Conservation (phyloP, 2,329 filamentous ascomycete genomes). For the Aspergillus quadrilineatus region DNA sequence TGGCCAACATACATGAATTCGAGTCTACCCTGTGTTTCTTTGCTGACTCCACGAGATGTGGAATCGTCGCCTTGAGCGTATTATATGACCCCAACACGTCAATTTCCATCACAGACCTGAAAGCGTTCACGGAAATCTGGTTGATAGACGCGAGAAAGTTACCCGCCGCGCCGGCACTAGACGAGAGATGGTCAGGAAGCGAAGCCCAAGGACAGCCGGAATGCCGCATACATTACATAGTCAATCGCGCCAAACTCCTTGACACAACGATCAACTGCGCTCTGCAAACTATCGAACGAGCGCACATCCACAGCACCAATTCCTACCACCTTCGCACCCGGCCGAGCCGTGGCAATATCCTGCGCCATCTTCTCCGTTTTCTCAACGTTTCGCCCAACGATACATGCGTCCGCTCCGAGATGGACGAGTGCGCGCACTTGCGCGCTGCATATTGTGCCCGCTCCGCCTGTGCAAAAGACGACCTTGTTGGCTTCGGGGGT, state of each 20-base stretch:
- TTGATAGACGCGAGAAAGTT: constrained; percentile 90
- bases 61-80: constrained; percentile 87
- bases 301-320: constrained; percentile 76
- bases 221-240: constrained; percentile 72
- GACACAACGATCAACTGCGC: constrained; percentile 75
- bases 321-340: constrained; percentile 80
- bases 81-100: constrained; percentile 93
- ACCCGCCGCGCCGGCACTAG: constrained; percentile 85
- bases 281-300: constrained; percentile 65
- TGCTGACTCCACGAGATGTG: constrained; percentile 75
- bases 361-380: constrained; percentile 81
- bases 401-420: constrained; percentile 89
- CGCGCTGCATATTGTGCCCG: constrained; percentile 88
- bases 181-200: neutral
- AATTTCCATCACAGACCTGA: constrained; percentile 95
- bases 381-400: constrained; percentile 82
- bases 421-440: constrained; percentile 90
- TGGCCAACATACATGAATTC: constrained; percentile 45
- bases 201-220: neutral
- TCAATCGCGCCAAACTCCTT: constrained; percentile 85
- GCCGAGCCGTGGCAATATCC: constrained; percentile 76
- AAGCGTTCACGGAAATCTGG: constrained; percentile 80
- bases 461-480: constrained; percentile 91
- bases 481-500: constrained; percentile 70
- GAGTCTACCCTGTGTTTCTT: constrained; percentile 60